phyloP scores from a whole-genome alignment of 805 yeast species.

The Saccharomycopsis oosterbeekiorum region DNA sequence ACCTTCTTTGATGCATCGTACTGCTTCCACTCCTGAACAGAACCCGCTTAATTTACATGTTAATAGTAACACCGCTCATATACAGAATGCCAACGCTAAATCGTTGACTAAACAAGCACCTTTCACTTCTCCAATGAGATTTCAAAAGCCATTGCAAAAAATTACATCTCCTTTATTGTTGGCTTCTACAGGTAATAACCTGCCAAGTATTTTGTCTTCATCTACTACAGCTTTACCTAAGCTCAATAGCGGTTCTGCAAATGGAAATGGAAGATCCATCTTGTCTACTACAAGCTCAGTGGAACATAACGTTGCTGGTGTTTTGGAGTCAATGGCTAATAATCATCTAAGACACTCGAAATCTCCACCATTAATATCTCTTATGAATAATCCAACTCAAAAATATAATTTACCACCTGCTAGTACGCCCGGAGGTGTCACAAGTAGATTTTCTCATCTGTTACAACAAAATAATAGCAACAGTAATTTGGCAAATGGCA shows the following conservation, averaged over 20 bases:
- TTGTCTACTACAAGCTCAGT: conserved; percentile 11
- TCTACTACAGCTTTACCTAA: background rate
- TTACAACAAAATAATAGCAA: background rate
- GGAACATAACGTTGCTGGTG: conserved; percentile 30
- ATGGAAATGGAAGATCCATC: background rate
- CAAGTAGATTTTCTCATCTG: background rate
- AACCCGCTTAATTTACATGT: background rate
- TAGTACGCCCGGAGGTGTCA: background rate
- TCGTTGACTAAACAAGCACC: conserved; percentile 26
- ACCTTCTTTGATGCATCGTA: background rate
- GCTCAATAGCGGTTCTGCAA: background rate
- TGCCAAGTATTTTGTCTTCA: background rate
- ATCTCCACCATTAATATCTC: background rate
- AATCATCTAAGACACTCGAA: background rate
- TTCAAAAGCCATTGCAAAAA: conserved; percentile 52
- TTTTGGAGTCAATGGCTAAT: conserved; percentile 31
- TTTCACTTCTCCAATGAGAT: conserved; percentile 58
- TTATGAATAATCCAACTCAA: conserved; percentile 21
- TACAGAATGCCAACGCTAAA: background rate
- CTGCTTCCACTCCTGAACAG: background rate
- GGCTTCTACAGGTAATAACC: conserved; percentile 32
- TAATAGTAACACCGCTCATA: background rate
- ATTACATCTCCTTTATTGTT: conserved; percentile 58
- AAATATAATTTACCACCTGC: background rate
- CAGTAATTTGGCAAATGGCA: background rate